These are phyloP conservation scores for Xylaria cubensis DNA, from an alignment of 495 filamentous ascomycete species.

Conservation along the genomic window DNA sequence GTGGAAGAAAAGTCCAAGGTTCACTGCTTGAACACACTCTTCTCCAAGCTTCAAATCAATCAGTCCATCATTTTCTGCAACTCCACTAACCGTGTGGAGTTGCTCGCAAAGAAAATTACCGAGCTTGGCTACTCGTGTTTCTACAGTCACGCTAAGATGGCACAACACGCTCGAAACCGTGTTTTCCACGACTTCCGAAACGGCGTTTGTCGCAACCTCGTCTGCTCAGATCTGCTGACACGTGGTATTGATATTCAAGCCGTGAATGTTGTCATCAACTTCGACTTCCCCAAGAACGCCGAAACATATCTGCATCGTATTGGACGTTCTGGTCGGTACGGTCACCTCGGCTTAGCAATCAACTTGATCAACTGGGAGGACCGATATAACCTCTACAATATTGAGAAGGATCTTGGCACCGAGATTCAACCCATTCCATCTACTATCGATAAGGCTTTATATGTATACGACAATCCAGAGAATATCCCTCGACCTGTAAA, in stretches of 20 bases:
- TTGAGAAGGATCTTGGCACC: constrained; percentile 95
- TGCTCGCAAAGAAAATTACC: constrained; percentile 98
- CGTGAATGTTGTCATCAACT: constrained; percentile 99
- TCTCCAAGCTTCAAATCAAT: constrained; percentile 99
- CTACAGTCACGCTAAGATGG: constrained; percentile 98
- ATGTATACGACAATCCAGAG: constrained; percentile 96
- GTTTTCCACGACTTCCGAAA: constrained; percentile 99
- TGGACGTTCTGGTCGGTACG: constrained; percentile 95
- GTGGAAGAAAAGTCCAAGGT: constrained; percentile 99
- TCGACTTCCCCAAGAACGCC: constrained; percentile 99
- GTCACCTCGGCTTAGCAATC: constrained; percentile 95
- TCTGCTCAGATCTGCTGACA: constrained; percentile 96
- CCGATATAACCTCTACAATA: constrained; percentile 97
- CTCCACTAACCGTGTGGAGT: constrained; percentile 95
- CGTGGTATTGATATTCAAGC: constrained; percentile 99
- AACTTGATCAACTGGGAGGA: constrained; percentile 99
- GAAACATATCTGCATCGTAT: constrained; percentile 99
- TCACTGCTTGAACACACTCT: constrained; percentile 97
- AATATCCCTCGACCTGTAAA: constrained; percentile 82
- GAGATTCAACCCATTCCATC: constrained; percentile 96
- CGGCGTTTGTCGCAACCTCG: constrained; percentile 94
- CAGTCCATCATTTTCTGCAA: constrained; percentile 99
- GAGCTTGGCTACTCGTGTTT: constrained; percentile 99
- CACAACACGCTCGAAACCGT: constrained; percentile 95
- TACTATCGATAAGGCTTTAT: constrained; percentile 95